Evolutionary conservation across 331 rosid genomes (phyloP).

Genomic region (Rhamnella rubrinervis): DNA sequence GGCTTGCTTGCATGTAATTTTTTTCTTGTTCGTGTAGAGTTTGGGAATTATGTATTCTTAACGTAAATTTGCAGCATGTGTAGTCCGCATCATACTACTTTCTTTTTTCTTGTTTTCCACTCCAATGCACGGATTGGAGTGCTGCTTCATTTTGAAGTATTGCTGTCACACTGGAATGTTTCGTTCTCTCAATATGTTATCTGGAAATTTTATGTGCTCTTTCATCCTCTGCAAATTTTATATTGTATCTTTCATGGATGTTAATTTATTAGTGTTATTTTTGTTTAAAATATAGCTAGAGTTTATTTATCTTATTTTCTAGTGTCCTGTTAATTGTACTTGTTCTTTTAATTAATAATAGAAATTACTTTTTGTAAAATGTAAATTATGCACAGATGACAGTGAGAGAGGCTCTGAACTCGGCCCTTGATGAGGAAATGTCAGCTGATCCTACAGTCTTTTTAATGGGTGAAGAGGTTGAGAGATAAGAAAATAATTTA

Average conservation of each 20-base stretch:
- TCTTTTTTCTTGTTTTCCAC: too few species aligned
- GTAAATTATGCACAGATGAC: slow-evolving; percentile 49
- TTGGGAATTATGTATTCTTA: background rate
- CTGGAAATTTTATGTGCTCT: too few species aligned
- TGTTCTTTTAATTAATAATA: background rate
- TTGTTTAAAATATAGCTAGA: background rate
- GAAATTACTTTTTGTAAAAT: slow-evolving; percentile 11
- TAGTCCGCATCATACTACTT: too few species aligned
- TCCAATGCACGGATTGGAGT: too few species aligned
- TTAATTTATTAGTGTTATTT: too few species aligned
- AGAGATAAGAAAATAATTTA: slow-evolving; percentile 7
- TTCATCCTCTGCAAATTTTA: too few species aligned
- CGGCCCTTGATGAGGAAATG: slow-evolving; percentile 99
- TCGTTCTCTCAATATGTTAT: too few species aligned
- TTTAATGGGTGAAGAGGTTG: slow-evolving; percentile 98
- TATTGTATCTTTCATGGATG: too few species aligned
- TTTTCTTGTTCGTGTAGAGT: too few species aligned
- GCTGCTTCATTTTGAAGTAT: too few species aligned
- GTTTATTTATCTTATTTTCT: background rate
- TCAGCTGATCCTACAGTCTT: slow-evolving; percentile 96
- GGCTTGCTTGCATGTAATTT: background rate
- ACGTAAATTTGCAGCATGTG: background rate
- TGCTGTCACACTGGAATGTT: too few species aligned
- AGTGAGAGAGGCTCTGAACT: slow-evolving; percentile 87
- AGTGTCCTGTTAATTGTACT: background rate